Evolutionary conservation across 2,329 filamentous ascomycete species (phyloP).

Genomic region (Colletotrichum simmondsii): DNA sequence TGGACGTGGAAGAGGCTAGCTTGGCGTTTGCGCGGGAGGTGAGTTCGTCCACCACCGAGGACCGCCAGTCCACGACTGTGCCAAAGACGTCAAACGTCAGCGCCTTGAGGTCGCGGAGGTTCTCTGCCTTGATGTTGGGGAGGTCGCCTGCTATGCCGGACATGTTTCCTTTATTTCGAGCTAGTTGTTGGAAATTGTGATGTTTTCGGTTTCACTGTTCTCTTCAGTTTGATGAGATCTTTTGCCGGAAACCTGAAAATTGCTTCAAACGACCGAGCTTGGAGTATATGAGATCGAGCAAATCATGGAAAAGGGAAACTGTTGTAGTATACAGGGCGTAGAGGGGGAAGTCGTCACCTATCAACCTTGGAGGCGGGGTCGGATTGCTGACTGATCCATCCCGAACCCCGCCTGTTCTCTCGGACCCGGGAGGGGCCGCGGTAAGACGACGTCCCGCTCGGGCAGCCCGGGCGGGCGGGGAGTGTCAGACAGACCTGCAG

Average conservation of each 20-base stretch:
- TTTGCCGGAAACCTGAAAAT: neutral
- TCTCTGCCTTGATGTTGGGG: neutral
- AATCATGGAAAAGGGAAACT: neutral
- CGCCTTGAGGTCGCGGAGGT: conserved; percentile 56
- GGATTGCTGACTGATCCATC: conserved; percentile 4
- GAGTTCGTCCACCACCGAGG: conserved; percentile 71
- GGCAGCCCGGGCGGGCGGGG: neutral
- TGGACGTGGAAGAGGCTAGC: conserved; percentile 49
- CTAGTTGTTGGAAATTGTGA: neutral
- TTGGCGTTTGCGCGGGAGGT: conserved; percentile 59
- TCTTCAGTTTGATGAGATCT: neutral
- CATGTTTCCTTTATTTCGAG: conserved; percentile 35
- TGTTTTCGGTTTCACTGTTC: too few relatives aligned
- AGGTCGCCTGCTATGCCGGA: conserved; percentile 31
- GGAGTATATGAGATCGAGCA: neutral
- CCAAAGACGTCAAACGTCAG: conserved; percentile 83
- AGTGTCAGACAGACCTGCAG: neutral
- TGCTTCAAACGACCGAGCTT: neutral
- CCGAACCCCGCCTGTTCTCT: neutral
- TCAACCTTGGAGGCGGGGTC: neutral
- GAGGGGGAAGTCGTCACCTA: neutral
- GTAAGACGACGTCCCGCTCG: neutral
- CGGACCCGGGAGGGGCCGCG: neutral
- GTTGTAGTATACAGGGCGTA: neutral
- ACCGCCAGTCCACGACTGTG: conserved; percentile 84